Evolutionary conservation across 495 filamentous ascomycete species (phyloP), one percentile per base, ranked within the genome.

Genomic region (Glarea lozoyensis): DNA sequence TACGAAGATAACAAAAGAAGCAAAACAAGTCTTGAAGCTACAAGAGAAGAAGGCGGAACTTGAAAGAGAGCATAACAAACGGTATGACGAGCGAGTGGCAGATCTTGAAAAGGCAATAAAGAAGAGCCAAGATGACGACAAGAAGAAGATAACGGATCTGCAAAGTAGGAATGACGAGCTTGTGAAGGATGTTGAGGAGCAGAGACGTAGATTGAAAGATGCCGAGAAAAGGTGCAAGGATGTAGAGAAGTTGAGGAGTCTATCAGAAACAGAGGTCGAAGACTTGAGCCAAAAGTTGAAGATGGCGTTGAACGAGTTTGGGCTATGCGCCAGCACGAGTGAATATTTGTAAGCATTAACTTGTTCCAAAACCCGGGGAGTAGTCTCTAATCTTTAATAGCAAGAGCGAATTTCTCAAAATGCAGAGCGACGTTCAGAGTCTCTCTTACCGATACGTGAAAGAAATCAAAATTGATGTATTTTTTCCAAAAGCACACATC

Each of bases 71-170:
- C 15, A 17, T 23, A 38, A 27, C 15, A 29, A 37, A 21, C 2
- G 21, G 10, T 45, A 37, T 30, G 34, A 11, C 10, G 38, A 45
- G 42, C 42, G 42, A 27, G 33, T 27, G 13, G 34, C 25, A 45
- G 42, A 37, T n/a, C 37, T 46, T 13, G 36, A 40, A 21, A 40
- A 46, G 36, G 37, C 13, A 33, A 40, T 25, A 18, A 40, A 46
- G 44, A 40, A 46, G 24, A 29, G 23, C 13, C 23, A 46, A 40
- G 44, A 40, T 46, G 36, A 39, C 33, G 24, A 46, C 20, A 46
- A 31, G 23, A 40, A 40, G 44, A 40, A 25, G 16, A 40, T 46
- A 21, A 3, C 24, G n/a, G 37, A 40, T 32, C 25, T 46, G 27
- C 7, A 40, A 40, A 33, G 2, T 13, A 25, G 34, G 35, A 46